Evolutionary conservation across 352 stramenopile genomes (phyloP), one percentile per base, ranked within the genome.

Genomic region (Phytopythium ostracodes): DNA sequence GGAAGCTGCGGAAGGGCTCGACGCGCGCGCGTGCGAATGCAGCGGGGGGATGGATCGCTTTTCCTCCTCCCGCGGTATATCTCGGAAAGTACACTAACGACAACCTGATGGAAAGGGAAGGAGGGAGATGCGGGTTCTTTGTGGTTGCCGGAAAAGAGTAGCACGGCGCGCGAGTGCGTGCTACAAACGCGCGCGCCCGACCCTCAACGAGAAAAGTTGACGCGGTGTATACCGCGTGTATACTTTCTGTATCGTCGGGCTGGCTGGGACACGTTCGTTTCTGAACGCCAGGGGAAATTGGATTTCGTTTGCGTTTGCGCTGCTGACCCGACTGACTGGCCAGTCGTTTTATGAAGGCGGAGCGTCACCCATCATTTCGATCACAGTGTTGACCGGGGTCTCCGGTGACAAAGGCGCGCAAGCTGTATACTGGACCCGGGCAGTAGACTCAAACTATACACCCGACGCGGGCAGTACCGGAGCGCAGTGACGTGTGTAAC

Each of bases 41-140:
- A 15, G 47, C 47, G 14, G 27, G 36, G 22, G 35, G 38, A 59
- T 59, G 53, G 31, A 24, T 36, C 33, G 52, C 52, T n/a, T 18
- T n/a, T 1, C 33, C 33, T 38, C 33, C 33, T 38, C 33, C 33
- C 33, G 29, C 29, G 29, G 29, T 33, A 33, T 33, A 33, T 33
- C 29, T 7, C 29, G 29, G 29, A 33, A 33, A 33, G 29, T 3
- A 3, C 29, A 33, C n/a, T n/a, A n/a, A n/a, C n/a, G n/a, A 33
- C 29, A 33, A 33, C 4, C 29, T 33, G 29, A 33, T 33, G 50
- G 50, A 56, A 24, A 33, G 29, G 29, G 29, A 3, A 14, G 20
- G 35, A 35, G 33, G 9, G 43, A 11, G 31, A 50, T 54, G 59
- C 51, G 59, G 17, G 38, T 60, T 65, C 57, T 64, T 64, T 63